Evolutionary conservation across 441 rosid species (phyloP), one percentile per base, ranked within the genome.

Genomic region (Euphorbia celastroides): DNA sequence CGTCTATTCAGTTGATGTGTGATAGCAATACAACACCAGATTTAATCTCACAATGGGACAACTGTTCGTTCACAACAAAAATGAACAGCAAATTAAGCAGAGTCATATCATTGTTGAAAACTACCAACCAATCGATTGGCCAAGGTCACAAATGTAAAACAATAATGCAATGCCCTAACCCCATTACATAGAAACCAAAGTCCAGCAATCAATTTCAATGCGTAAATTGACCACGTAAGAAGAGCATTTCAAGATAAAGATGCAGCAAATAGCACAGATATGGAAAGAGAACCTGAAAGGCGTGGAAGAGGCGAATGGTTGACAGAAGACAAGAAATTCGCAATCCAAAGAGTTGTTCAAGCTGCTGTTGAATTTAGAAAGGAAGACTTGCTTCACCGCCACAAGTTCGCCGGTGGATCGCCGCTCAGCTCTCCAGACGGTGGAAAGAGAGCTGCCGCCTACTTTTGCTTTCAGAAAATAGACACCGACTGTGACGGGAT

Each of bases 261-360:
- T 34, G 38, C 38, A 34, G 38, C 38, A 17, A 50, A 23, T 6
- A 11, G 25, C 2, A 60, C 38, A 34, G 9, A 34, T 34, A 87
- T 91, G 77, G 80, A 77, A 25, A 81, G 36, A 41, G 74, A 66
- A 0, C 69, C 25, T 54, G 76, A 70, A 48, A 85, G 92, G 34
- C 85, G 83, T 58, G 86, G 75, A 70, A 86, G 84, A 60, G 82
- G 86, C 23, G 89, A 84, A 62, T 88, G 90, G 60, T 75, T 61
- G 19, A 82, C 80, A 41, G 88, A 82, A 60, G 89, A 82, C 38
- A 86, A 74, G 69, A 86, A 85, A 2, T 60, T 86, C 90, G 42
- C 74, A 81, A 42, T 83, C 80, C 50, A 88, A 71, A 71, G 79
- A 82, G 68, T 25, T 68, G 63, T 57, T 65, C 70, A 83, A 83